Base-by-base conservation (phyloP, 1,284 basidiomycete genomes). In the Porogramme epimiltina region DNA sequence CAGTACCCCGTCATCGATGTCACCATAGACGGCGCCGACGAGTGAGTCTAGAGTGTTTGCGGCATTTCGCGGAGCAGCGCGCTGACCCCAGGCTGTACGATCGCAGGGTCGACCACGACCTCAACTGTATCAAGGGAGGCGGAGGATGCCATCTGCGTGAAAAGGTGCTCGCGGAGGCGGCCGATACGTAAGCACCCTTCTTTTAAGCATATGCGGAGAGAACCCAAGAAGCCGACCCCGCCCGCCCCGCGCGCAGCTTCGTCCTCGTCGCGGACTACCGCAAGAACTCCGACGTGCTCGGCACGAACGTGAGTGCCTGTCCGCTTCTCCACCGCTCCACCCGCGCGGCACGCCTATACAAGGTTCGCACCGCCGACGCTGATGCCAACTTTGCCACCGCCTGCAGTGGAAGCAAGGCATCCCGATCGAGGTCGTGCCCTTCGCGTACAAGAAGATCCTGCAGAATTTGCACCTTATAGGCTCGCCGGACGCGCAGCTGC, bases 51-150 rank as follows among this genome's bases (percentile, higher is more conserved):
- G n/a, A n/a, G n/a, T n/a, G n/a, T n/a, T n/a, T n/a, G n/a, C n/a
- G n/a, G n/a, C n/a, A n/a, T n/a, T n/a, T n/a, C n/a, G n/a, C n/a
- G n/a, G n/a, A n/a, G n/a, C n/a, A n/a, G n/a, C n/a, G n/a, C n/a
- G n/a, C n/a, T n/a, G n/a, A n/a, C n/a, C n/a, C n/a, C n/a, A n/a
- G n/a, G n/a, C n/a, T n/a, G n/a, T n/a, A n/a, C n/a, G 24, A 41
- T 23, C 23, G 16, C 40, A 95, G 93, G 72, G 93, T 98, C 28
- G 95, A 98, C 72, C 72, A 78, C 38, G 73, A 85, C 36, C 77
- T 99, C 48, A 97, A 99, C 74, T 91, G 91, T 56, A 96, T 99
- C 77, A 99, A 99, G 73, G 96, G 96, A 13, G 96, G 96, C 51
- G 96, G 96, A 10, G 96, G 95, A 1, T 98, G 96, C 71, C 97